Base-by-base conservation (phyloP, 441 rosid species). In the Erodium texanum region DNA sequence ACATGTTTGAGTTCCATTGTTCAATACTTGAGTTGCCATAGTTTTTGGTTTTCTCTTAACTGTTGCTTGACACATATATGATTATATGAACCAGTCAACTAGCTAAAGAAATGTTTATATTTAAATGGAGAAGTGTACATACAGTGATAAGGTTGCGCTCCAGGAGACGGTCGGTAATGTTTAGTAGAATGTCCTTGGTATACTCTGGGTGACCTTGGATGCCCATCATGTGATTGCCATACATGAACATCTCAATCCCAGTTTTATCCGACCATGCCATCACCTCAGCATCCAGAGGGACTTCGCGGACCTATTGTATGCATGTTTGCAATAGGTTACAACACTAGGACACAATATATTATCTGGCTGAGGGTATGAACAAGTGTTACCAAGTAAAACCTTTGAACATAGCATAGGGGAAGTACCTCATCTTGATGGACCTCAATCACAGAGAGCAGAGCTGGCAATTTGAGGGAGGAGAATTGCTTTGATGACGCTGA, bases 391-490 rank as follows among this genome's bases (percentile, higher is more conserved):
- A n/a, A n/a, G n/a, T n/a, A n/a, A n/a, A n/a, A n/a, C n/a, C n/a
- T n/a, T n/a, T n/a, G n/a, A n/a, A n/a, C n/a, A n/a, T n/a, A n/a
- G n/a, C n/a, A n/a, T n/a, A n/a, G n/a, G 43, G 73, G 77, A 19
- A 70, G 3, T 50, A 86, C 92, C 88, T 85, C 89, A 27, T 88
- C 94, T 0, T 79, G 83, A 29, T 88, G 94, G 74, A 82, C 79
- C 74, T 88, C 86, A 18, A 86, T 85, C 34, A 88, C 64, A 0
- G 85, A 70, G 64, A 88, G 84, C 2, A 23, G 7, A 7, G 73
- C 7, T 1, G 88, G 84, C 64, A 79, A 69, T 68, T 73, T 65
- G 14, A 77, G 76, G 10, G 94, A 76, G 0, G 89, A 74, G 67
- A 77, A 77, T 38, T 72, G 75, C 71, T 68, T 74, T 0, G 77